Evolutionary conservation across 371 early-diverging fungal species (phyloP).

Genomic region (Mortierella sp.): DNA sequence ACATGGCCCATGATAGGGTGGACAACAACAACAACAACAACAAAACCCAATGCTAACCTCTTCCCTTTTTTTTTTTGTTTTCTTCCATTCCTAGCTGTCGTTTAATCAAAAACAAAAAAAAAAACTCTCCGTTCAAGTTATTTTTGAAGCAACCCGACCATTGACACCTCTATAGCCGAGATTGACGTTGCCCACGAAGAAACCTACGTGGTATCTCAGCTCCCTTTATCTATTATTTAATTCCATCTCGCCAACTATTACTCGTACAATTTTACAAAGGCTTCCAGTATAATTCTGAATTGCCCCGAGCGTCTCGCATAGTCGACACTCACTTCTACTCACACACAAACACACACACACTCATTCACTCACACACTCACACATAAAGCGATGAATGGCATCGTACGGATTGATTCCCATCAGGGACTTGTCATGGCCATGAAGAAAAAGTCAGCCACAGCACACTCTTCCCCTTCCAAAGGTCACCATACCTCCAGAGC

Average conservation of each 20-base stretch:
- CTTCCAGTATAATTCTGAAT: constrained; percentile 15
- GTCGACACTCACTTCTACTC: background rate
- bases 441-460: constrained; percentile 44
- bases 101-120: too few relatives aligned
- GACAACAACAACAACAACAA: background rate
- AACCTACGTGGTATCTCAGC: background rate
- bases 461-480: constrained; percentile 33
- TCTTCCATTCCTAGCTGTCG: background rate
- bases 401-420: constrained; percentile 50
- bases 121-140: background rate
- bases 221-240: background rate
- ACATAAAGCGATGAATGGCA: constrained; percentile 45
- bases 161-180: background rate
- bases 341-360: background rate
- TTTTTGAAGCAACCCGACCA: background rate
- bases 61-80: constrained; percentile 6
- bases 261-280: background rate
- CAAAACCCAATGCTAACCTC: background rate
- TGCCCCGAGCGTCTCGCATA: background rate
- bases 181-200: constrained; percentile 6
- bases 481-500: constrained; percentile 29
- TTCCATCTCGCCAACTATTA: background rate
- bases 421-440: constrained; percentile 39
- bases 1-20: background rate
- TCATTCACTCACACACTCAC: background rate